Evolutionary conservation across 176 grass and related monocot species (phyloP).

Genomic region (Oryza longistaminata): DNA sequence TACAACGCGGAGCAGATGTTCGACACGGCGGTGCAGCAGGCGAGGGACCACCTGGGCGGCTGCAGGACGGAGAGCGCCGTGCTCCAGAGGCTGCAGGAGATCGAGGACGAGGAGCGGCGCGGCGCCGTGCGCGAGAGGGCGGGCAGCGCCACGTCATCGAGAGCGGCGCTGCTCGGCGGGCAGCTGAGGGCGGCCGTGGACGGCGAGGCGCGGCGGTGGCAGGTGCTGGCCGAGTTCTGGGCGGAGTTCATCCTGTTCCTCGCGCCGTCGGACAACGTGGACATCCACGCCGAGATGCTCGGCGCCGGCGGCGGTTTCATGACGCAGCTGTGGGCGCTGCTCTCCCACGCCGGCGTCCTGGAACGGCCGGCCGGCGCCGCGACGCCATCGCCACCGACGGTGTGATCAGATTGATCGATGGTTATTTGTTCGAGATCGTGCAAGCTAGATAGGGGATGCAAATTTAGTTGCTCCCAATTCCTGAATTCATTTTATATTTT

Average conservation of each 20-base stretch:
- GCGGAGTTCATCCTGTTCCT: slow-evolving; percentile 47
- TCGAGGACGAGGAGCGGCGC: not conserved
- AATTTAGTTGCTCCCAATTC: not conserved
- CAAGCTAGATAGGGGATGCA: not conserved
- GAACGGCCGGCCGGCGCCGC: slow-evolving; percentile 20
- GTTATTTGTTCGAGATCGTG: not conserved
- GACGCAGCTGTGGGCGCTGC: slow-evolving; percentile 54
- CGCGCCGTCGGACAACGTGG: slow-evolving; percentile 54
- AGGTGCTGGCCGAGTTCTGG: slow-evolving; percentile 54
- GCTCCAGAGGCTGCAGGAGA: slow-evolving; percentile 6
- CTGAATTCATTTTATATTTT: not conserved
- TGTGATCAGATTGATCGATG: not conserved
- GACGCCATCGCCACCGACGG: not conserved
- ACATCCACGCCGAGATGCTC: slow-evolving; percentile 48
- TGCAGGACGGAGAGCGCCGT: not conserved
- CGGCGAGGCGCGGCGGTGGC: slow-evolving; percentile 20
- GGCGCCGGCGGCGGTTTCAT: slow-evolving; percentile 58
- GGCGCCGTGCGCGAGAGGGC: not conserved
- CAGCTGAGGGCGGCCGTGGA: slow-evolving; percentile 22
- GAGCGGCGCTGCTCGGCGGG: slow-evolving; percentile 39
- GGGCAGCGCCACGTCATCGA: slow-evolving; percentile 30
- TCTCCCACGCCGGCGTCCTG: slow-evolving; percentile 47
- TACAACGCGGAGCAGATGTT: slow-evolving; percentile 57
- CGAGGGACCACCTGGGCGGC: slow-evolving; percentile 36
- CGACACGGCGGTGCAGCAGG: slow-evolving; percentile 53